A percentile compares a stretch with the other conserved stretches of the same genome.
Evolutionary conservation across 1,284 basidiomycete genomes (phyloP).

Genomic region (Leccinum pachyderme): DNA sequence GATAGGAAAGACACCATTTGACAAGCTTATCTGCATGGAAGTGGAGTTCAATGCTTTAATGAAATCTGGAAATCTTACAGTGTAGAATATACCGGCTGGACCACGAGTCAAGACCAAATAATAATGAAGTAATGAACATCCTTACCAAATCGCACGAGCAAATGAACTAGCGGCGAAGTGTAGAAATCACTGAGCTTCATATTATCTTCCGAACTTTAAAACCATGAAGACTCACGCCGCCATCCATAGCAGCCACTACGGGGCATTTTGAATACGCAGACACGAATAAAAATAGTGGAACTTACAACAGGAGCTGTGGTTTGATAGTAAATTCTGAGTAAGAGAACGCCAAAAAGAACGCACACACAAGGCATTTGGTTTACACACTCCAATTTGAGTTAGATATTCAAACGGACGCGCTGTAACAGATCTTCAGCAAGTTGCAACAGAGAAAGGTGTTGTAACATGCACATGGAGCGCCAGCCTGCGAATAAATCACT

Average conservation of each 20-base stretch:
- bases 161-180: slow-evolving; percentile 5
- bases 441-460: too few species aligned
- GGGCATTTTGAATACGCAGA: not conserved
- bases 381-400: not conserved
- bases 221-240: not conserved
- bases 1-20: slow-evolving; percentile 6
- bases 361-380: not conserved
- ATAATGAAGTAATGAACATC: not conserved
- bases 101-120: not conserved
- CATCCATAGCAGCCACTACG: slow-evolving; percentile 9
- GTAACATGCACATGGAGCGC: slow-evolving; percentile 2
- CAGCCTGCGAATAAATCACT: not conserved
- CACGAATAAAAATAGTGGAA: not conserved
- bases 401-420: not conserved
- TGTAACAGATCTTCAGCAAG: not conserved
- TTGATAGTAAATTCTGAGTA: not conserved
- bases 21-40: slow-evolving; percentile 6
- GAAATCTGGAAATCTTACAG: not conserved
- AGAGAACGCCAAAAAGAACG: not conserved
- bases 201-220: too few species aligned
- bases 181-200: not conserved
- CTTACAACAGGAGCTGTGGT: not conserved
- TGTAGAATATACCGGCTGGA: slow-evolving; percentile 12
- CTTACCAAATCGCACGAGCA: slow-evolving; percentile 14
- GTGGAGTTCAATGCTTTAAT: not conserved